phyloP scores from a whole-genome alignment of 768 basidiomycete genomes.

The Tylopilus felleus region DNA sequence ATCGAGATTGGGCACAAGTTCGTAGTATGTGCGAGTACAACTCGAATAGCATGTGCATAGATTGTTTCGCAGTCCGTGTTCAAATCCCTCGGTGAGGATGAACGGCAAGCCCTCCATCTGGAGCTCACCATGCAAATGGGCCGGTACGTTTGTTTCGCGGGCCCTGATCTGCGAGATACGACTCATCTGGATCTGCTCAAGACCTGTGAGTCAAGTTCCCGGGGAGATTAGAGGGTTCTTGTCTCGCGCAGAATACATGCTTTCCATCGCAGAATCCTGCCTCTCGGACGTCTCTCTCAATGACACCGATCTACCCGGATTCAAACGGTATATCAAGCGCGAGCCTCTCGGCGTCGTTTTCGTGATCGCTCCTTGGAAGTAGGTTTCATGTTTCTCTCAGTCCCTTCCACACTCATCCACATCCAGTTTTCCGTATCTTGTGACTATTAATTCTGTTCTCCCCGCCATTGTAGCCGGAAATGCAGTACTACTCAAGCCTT shows the following conservation, averaged over 20 bases:
- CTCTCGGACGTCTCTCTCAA: conserved; percentile 72
- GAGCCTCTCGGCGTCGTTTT: conserved; percentile 84
- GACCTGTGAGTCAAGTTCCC: conserved; percentile 73
- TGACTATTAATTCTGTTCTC: conserved; percentile 86
- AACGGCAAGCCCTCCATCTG: conserved; percentile 46
- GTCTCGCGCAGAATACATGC: conserved; percentile 79
- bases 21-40: conserved; percentile 44
- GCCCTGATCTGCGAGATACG: not conserved
- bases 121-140: conserved; percentile 93
- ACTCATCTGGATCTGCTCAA: conserved; percentile 25
- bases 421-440: conserved; percentile 81
- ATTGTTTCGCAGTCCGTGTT: conserved; percentile 43
- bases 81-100: conserved; percentile 42
- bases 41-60: not conserved
- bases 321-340: conserved; percentile 79
- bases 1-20: conserved; percentile 71
- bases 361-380: conserved; percentile 94
- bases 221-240: conserved; percentile 82
- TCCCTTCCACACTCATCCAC: not conserved
- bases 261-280: conserved; percentile 73
- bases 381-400: conserved; percentile 26
- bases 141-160: conserved; percentile 47
- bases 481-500: conserved; percentile 88
- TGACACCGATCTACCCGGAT: conserved; percentile 79
- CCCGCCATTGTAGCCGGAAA: conserved; percentile 92